Conservation (phyloP, 441 rosid genomes). For the Populus tomentosa region DNA sequence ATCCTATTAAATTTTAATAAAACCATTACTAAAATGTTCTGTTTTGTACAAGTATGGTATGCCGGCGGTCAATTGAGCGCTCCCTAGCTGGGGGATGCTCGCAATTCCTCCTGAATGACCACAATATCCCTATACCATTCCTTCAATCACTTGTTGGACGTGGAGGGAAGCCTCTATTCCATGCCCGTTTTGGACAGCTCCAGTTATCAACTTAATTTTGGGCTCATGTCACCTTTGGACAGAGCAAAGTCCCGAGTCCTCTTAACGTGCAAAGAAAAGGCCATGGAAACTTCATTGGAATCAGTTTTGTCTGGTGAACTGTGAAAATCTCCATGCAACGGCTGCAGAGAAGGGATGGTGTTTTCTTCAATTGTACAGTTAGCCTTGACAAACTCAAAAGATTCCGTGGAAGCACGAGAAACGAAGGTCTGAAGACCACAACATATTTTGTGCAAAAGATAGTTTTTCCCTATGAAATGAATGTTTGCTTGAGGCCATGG, state of each 20-base stretch:
- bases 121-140: neutral
- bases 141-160: neutral
- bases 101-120: neutral
- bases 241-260: neutral
- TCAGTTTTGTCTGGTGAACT: slow-evolving; percentile 24
- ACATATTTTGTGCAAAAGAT: neutral
- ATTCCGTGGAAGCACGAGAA: slow-evolving; percentile 31
- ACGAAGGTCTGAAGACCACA: slow-evolving; percentile 1
- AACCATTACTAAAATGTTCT: neutral
- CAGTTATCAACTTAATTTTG: neutral
- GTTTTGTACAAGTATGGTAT: neutral
- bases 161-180: neutral
- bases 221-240: neutral
- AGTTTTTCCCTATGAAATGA: slow-evolving; percentile 34
- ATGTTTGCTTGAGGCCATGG: slow-evolving; percentile 45
- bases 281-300: slow-evolving; percentile 28
- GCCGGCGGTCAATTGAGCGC: neutral
- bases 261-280: slow-evolving; percentile 8
- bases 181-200: neutral
- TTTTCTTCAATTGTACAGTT: slow-evolving; percentile 10
- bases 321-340: slow-evolving; percentile 10
- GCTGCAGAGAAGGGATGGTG: slow-evolving; percentile 5
- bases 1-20: neutral
- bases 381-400: slow-evolving; percentile 31
- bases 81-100: neutral